These are phyloP conservation scores for Globisporangium apiculatum DNA, from an alignment of 352 stramenopile genomes.

Conservation along the genomic window DNA sequence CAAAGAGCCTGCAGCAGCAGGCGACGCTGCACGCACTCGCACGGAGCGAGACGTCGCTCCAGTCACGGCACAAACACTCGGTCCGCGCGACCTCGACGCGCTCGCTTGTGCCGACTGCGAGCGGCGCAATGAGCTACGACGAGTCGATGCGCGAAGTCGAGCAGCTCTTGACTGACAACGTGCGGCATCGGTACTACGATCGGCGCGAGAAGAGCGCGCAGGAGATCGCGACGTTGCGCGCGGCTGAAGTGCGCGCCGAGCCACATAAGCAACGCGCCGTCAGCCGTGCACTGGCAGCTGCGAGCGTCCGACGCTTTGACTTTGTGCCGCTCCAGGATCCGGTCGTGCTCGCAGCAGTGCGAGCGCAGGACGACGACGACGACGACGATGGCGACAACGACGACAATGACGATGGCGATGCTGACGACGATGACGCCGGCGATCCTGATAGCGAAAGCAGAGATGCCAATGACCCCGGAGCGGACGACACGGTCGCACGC, in stretches of 20 bases:
- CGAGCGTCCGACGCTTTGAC: conserved; percentile 20
- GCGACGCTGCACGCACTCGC: neutral
- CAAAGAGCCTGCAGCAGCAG: neutral
- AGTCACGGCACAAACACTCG: conserved; percentile 4
- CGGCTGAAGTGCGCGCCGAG: conserved; percentile 1
- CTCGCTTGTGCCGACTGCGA: neutral
- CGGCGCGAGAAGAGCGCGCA: conserved; percentile 13
- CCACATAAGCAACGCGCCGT: neutral
- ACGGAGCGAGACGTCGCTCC: neutral
- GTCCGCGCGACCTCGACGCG: neutral
- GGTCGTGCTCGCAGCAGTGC: conserved; percentile 23
- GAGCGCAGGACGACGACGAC: conserved; percentile 13
- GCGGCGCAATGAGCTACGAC: conserved; percentile 20
- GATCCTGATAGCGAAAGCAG: too few relatives aligned
- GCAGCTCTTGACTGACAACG: conserved; percentile 36
- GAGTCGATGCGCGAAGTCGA: conserved; percentile 46
- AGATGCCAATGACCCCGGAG: too few relatives aligned
- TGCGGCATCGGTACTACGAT: conserved; percentile 12
- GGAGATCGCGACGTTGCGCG: conserved; percentile 14
- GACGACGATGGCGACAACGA: conserved; percentile 14
- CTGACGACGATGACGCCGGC: neutral
- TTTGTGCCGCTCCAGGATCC: conserved; percentile 36
- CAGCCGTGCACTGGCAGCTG: too few relatives aligned
- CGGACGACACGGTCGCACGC: too few relatives aligned
- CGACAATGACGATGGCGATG: neutral